Percentiles rank a stretch among this genome's conserved stretches.
These are phyloP conservation scores for Trichoderma gracile DNA, from an alignment of 2,329 filamentous ascomycete species.

Conservation along the genomic window DNA sequence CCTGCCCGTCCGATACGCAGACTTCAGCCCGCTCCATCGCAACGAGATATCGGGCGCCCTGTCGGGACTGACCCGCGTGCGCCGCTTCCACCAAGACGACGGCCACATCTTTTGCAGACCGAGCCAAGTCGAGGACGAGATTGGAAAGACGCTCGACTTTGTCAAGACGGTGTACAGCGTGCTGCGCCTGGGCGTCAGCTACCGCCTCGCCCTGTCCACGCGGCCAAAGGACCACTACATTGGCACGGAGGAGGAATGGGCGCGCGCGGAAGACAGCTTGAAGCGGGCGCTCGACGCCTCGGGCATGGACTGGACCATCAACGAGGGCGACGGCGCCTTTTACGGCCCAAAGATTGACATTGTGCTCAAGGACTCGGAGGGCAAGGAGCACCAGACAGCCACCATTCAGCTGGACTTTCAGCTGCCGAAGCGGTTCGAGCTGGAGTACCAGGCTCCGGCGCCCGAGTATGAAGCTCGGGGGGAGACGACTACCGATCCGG, in stretches of 20 bases:
- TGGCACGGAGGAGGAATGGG: constrained; percentile 67
- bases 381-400: constrained; percentile 85
- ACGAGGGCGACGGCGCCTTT: constrained; percentile 82
- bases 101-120: constrained; percentile 87
- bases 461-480: constrained; percentile 61
- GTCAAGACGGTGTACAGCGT: constrained; percentile 70
- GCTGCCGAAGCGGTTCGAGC: constrained; percentile 75
- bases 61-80: constrained; percentile 78
- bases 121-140: constrained; percentile 72
- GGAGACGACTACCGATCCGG: constrained; percentile 51
- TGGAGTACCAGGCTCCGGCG: constrained; percentile 71
- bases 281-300: constrained; percentile 60
- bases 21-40: constrained; percentile 83
- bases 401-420: constrained; percentile 91
- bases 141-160: constrained; percentile 71
- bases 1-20: constrained; percentile 79
- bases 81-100: constrained; percentile 88
- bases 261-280: constrained; percentile 45
- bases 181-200: constrained; percentile 66
- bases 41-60: constrained; percentile 83
- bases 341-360: constrained; percentile 94
- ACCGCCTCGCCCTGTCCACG: constrained; percentile 76
- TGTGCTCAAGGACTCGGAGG: constrained; percentile 73
- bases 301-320: constrained; percentile 70
- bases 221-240: constrained; percentile 76